phyloP scores from a whole-genome alignment of 805 yeast genomes.

The Lipomyces lipofer region DNA sequence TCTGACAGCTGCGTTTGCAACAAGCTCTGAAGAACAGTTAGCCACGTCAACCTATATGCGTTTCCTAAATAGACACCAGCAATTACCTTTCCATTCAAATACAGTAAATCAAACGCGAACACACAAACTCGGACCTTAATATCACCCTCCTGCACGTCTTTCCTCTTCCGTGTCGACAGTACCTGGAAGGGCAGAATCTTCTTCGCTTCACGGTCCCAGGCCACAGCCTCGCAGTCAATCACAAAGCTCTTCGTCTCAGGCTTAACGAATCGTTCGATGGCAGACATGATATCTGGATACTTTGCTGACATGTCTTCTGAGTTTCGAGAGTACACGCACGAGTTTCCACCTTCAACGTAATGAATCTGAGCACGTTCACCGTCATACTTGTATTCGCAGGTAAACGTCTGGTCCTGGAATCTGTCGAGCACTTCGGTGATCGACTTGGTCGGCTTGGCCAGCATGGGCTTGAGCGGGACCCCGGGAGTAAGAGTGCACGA shows the following conservation, averaged over 20 bases:
- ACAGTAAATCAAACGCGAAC: conserved; percentile 86
- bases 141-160: conserved; percentile 83
- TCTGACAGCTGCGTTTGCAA: conserved; percentile 67
- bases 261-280: conserved; percentile 60
- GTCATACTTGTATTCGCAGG: conserved; percentile 96
- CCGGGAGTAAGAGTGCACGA: conserved; percentile 83
- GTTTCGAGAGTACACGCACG: conserved; percentile 84
- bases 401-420: conserved; percentile 66
- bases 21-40: conserved; percentile 36
- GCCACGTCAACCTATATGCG: too few relatives aligned
- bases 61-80: not conserved
- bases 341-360: conserved; percentile 56
- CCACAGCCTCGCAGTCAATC: conserved; percentile 95
- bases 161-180: conserved; percentile 87
- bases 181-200: conserved; percentile 93
- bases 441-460: conserved; percentile 95
- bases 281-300: conserved; percentile 83
- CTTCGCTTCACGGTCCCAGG: conserved; percentile 80
- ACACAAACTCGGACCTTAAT: conserved; percentile 89
- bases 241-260: conserved; percentile 58
- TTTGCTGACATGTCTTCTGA: conserved; percentile 96
- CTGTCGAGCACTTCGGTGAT: conserved; percentile 89
- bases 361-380: conserved; percentile 98
- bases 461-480: conserved; percentile 94
- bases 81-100: conserved; percentile 63